Base-by-base conservation (phyloP, 139 green algal species). In the Picochlorum sp. region DNA sequence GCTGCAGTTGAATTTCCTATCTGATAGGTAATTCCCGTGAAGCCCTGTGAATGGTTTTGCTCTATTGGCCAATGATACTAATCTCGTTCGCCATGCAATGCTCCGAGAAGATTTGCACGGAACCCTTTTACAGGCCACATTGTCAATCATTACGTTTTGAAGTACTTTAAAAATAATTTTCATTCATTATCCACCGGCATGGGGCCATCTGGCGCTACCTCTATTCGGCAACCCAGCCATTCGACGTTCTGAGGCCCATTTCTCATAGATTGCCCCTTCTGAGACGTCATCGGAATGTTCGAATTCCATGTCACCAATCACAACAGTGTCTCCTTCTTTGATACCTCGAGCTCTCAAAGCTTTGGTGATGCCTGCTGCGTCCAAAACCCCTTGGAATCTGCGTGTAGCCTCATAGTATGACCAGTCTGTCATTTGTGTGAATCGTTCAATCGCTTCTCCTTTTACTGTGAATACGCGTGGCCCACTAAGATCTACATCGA, bases 341-440 rank as follows among this genome's bases (percentile, higher is more conserved):
- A 86, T 55, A 18, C 84, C 85, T 16, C 61, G 31, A 3, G 74
- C 77, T 54, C 69, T 65, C 6, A 93, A 71, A n/a, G 78, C 71
- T 9, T 60, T 60, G 41, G 80, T 87, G 65, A 91, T 80, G 30
- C 86, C 85, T 21, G 70, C 72, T 14, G 80, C 81, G 28, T 86
- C 74, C 37, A 90, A 66, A 11, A 86, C 75, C 28, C 76, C 66
- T 69, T 85, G 80, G 68, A 88, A 90, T 49, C 85, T 70, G 57
- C 76, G 77, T 10, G 85, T 77, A 3, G 86, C 81, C 67, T 97
- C 89, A 56, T 92, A 97, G 68, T 97, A 97, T 55, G 89, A 78
- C 86, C 88, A 97, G 70, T 96, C 92, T 6, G 90, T 96, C 90
- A 96, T 96, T 70, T 90, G 80, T 37, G 79, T 77, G 77, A 95